phyloP scores from a whole-genome alignment of 495 filamentous ascomycete species.

The Aspergillus bertholletiae region DNA sequence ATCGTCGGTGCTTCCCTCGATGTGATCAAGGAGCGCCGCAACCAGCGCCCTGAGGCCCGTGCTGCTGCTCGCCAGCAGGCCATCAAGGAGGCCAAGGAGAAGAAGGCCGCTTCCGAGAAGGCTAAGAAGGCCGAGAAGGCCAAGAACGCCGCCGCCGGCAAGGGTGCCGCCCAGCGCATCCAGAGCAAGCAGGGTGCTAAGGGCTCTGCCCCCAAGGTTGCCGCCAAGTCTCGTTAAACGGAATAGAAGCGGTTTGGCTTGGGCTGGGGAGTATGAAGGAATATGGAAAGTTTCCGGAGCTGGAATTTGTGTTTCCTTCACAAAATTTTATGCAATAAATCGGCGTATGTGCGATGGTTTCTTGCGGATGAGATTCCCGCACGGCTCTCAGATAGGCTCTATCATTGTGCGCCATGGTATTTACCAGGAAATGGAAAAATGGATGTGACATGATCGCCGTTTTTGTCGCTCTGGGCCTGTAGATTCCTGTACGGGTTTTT shows the following conservation, averaged over 20 bases:
- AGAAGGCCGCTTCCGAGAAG: constrained; percentile 80
- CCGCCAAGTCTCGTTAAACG: constrained; percentile 82
- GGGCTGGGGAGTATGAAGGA: constrained; percentile 22
- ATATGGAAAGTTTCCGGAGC: constrained; percentile 27
- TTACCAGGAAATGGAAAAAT: constrained; percentile 21
- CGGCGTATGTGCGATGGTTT: constrained; percentile 23
- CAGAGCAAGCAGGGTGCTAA: constrained; percentile 95
- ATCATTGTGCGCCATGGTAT: constrained; percentile 22
- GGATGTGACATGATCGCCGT: constrained; percentile 18
- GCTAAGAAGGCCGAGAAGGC: constrained; percentile 99
- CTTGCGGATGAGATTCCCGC: constrained; percentile 17
- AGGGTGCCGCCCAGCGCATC: constrained; percentile 74
- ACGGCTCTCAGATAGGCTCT: constrained; percentile 21
- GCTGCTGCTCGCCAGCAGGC: constrained; percentile 84
- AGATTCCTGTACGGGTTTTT: constrained; percentile 7
- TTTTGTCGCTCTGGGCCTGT: constrained; percentile 10
- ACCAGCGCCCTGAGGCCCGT: constrained; percentile 89
- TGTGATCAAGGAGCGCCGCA: constrained; percentile 98
- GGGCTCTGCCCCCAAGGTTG: constrained; percentile 82
- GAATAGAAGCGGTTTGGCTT: constrained; percentile 29
- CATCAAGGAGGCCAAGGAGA: constrained; percentile 95
- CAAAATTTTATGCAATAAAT: constrained; percentile 17
- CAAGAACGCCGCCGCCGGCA: constrained; percentile 74
- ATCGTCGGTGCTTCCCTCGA: constrained; percentile 99
- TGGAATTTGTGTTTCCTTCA: constrained; percentile 21